Evolutionary conservation across 2,329 filamentous ascomycete species (phyloP).

Genomic region (Byssochlamys sp.): DNA sequence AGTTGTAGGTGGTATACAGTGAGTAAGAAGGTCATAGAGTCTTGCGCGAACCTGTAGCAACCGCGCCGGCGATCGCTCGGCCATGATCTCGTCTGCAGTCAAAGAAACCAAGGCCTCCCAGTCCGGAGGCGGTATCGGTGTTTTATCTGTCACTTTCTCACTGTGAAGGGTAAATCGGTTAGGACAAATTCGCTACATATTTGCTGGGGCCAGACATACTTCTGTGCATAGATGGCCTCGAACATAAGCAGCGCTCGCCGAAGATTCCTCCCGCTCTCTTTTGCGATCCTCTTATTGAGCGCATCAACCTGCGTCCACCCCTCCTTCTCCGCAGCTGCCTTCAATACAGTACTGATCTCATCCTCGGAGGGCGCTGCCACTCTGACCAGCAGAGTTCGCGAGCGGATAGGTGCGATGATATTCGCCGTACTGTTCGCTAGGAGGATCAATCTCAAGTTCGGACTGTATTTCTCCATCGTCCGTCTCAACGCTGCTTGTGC

Average conservation of each 20-base stretch:
- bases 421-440: conserved; percentile 94
- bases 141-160: conserved; percentile 79
- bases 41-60: conserved; percentile 83
- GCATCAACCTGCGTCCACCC: conserved; percentile 67
- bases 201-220: conserved; percentile 48
- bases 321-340: conserved; percentile 63
- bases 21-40: conserved; percentile 91
- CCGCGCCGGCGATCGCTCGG: conserved; percentile 79
- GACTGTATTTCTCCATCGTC: conserved; percentile 99
- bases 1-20: conserved; percentile 90
- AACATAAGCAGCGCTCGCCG: conserved; percentile 89
- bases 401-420: conserved; percentile 96
- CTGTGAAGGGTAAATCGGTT: conserved; percentile 36
- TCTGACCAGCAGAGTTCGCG: conserved; percentile 78
- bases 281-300: conserved; percentile 75
- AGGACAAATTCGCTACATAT: not conserved
- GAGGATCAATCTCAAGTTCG: conserved; percentile 82
- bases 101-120: conserved; percentile 88
- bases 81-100: conserved; percentile 86
- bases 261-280: conserved; percentile 82
- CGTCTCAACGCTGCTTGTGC: conserved; percentile 87
- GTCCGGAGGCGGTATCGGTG: conserved; percentile 84
- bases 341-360: conserved; percentile 72
- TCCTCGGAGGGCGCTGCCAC: conserved; percentile 79
- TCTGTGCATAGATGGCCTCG: conserved; percentile 92